Conservation (phyloP, 371 early-diverging fungal species). For the Batkoa obscura region DNA sequence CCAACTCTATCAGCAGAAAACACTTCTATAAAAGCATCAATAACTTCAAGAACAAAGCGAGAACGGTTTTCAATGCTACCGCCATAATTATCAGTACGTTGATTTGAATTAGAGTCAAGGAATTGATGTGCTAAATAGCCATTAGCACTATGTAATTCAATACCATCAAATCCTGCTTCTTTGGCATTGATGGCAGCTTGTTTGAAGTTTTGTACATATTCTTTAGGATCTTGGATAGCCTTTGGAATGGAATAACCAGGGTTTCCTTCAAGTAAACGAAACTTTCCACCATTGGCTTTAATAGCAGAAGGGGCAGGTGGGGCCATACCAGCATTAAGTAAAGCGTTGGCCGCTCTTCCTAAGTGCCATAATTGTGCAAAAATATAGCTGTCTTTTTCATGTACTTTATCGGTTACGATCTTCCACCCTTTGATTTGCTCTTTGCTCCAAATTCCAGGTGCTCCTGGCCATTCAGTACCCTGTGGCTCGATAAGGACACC, state of each 20-base stretch:
- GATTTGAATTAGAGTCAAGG: conserved; percentile 21
- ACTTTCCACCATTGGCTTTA: background rate
- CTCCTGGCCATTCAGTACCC: conserved; percentile 16
- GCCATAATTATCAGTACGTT: conserved; percentile 38
- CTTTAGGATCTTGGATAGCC: conserved; percentile 4
- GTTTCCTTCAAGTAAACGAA: background rate
- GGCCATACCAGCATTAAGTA: conserved; percentile 4
- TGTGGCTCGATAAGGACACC: conserved; percentile 20
- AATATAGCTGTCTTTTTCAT: conserved; percentile 27
- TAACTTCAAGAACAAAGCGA: conserved; percentile 21
- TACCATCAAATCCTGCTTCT: conserved; percentile 35
- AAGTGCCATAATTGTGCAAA: conserved; percentile 34
- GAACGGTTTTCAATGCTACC: conserved; percentile 27
- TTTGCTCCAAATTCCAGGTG: conserved; percentile 22
- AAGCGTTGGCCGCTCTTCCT: conserved; percentile 12
- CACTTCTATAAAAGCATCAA: conserved; percentile 48
- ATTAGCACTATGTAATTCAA: conserved; percentile 48
- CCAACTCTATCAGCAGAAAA: conserved; percentile 51
- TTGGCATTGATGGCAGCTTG: conserved; percentile 5
- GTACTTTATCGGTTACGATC: conserved; percentile 27
- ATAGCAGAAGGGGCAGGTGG: conserved; percentile 7
- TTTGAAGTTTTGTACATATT: background rate
- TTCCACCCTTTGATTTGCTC: conserved; percentile 34
- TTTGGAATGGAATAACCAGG: conserved; percentile 4
- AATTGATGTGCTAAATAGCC: conserved; percentile 41